These are phyloP conservation scores for Prunus davidiana DNA, from an alignment of 306 rosid genomes.

Conservation along the genomic window DNA sequence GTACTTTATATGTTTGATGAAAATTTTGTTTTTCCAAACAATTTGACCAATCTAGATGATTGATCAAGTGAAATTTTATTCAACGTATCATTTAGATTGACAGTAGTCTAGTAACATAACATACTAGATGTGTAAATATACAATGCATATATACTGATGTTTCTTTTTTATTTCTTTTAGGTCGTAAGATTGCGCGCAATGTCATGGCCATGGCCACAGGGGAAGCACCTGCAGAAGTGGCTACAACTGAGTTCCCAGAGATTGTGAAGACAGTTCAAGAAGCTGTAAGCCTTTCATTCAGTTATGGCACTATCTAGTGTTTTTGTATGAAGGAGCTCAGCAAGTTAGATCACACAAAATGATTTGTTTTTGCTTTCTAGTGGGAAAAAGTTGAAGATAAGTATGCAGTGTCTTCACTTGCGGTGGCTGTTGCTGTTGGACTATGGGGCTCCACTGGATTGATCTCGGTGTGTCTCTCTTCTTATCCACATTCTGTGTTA, in stretches of 20 bases:
- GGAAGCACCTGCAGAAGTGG: slow-evolving; percentile 76
- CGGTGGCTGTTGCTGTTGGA: slow-evolving; percentile 53
- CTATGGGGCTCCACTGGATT: slow-evolving; percentile 69
- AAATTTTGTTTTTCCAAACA: no score
- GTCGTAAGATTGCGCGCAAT: slow-evolving; percentile 68
- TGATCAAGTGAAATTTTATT: neutral
- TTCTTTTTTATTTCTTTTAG: slow-evolving; percentile 29
- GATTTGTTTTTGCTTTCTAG: slow-evolving; percentile 27
- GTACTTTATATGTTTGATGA: neutral
- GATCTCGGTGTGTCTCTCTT: slow-evolving; percentile 56
- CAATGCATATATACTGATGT: neutral
- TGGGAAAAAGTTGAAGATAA: slow-evolving; percentile 96
- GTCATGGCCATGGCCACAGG: slow-evolving; percentile 92
- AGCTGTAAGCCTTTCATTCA: slow-evolving; percentile 42
- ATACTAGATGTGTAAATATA: neutral
- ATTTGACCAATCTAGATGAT: neutral
- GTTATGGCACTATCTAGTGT: neutral
- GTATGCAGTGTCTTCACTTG: slow-evolving; percentile 79
- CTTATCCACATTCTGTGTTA: neutral
- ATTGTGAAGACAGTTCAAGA: slow-evolving; percentile 58
- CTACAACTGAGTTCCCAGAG: slow-evolving; percentile 64
- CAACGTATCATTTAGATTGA: neutral
- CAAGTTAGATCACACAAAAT: slow-evolving; percentile 8
- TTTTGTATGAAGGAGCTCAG: neutral
- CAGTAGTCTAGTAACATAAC: neutral